Evolutionary conservation across 2,329 filamentous ascomycete genomes (phyloP).

Genomic region (Ceratocystis eucalypticola): DNA sequence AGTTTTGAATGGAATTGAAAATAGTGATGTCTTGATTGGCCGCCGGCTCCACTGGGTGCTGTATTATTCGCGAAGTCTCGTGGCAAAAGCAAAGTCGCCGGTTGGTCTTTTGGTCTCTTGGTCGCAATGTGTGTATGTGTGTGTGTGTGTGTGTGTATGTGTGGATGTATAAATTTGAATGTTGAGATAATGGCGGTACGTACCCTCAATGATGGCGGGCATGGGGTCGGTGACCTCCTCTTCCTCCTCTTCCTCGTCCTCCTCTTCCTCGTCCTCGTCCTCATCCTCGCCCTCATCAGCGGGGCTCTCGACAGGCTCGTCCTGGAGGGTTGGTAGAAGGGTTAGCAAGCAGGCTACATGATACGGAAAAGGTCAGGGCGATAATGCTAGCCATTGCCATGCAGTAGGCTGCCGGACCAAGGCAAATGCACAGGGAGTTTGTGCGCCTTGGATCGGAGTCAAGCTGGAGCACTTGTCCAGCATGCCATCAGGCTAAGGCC

Average conservation of each 20-base stretch:
- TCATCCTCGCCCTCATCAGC: constrained; percentile 38
- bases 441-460: not conserved
- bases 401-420: not conserved
- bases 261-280: constrained; percentile 44
- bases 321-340: constrained; percentile 24
- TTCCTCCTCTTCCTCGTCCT: constrained; percentile 62
- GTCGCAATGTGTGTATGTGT: not conserved
- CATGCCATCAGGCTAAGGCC: not conserved
- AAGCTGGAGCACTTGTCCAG: not conserved
- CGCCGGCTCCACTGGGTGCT: not conserved
- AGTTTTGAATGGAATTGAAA: not conserved
- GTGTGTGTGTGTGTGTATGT: not conserved
- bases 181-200: constrained; percentile 28
- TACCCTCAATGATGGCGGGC: constrained; percentile 83
- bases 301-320: constrained; percentile 23
- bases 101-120: constrained; percentile 9
- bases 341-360: constrained; percentile 20
- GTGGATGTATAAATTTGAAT: not conserved
- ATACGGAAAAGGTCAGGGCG: too few relatives aligned
- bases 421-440: too few relatives aligned
- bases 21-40: not conserved
- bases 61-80: not conserved
- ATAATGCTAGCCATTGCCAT: too few relatives aligned
- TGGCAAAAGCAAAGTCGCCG: not conserved
- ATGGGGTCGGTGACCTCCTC: constrained; percentile 80